phyloP scores from a whole-genome alignment of 106 monocot species.

The Phalaenopsis equestris region DNA sequence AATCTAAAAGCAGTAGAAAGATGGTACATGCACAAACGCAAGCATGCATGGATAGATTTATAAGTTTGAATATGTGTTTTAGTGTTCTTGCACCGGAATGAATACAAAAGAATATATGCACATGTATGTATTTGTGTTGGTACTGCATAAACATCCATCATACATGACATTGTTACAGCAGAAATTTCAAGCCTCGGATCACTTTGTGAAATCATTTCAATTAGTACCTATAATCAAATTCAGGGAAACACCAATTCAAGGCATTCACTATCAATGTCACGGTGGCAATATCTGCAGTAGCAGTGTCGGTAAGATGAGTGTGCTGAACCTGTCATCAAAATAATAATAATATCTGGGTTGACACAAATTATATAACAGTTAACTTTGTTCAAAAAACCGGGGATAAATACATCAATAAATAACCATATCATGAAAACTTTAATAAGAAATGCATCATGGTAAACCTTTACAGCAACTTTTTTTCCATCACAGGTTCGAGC shows the following conservation, averaged over 20 bases:
- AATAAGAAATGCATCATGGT: background rate
- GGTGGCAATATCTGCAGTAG: slow-evolving; percentile 84
- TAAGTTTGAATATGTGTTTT: background rate
- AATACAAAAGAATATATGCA: background rate
- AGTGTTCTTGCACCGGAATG: background rate
- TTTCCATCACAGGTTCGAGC: slow-evolving; percentile 72
- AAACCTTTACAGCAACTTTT: slow-evolving; percentile 93
- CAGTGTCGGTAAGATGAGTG: slow-evolving; percentile 78
- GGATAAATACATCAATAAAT: background rate
- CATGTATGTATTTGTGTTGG: background rate
- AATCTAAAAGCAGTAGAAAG: too few relatives aligned
- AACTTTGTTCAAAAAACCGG: background rate
- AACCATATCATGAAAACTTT: background rate
- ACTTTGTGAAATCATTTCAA: slow-evolving; percentile 5
- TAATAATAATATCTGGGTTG: background rate
- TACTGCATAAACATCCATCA: background rate
- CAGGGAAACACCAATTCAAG: slow-evolving; percentile 74
- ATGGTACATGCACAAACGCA: background rate
- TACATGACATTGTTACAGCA: background rate
- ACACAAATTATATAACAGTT: background rate
- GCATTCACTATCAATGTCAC: slow-evolving; percentile 75
- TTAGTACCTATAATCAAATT: slow-evolving; percentile 92
- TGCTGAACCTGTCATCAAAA: slow-evolving; percentile 70
- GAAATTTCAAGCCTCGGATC: background rate
- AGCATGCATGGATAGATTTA: background rate